Base-by-base conservation (phyloP, 1,284 basidiomycete genomes). In the Ustilago bromivora region DNA sequence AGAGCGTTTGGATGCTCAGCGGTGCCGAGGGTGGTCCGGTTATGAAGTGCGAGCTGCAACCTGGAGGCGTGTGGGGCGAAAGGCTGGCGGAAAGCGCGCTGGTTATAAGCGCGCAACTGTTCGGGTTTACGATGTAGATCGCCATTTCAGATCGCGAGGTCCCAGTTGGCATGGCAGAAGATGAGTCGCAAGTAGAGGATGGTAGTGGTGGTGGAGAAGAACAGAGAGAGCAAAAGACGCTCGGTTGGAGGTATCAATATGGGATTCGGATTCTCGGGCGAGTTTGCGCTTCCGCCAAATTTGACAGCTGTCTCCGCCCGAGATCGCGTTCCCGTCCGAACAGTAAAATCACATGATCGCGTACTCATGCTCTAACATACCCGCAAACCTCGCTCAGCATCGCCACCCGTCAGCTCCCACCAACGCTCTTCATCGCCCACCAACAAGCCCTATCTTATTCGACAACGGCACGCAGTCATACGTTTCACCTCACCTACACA, bases 61-160 rank as follows among this genome's bases (percentile, higher is more conserved):
- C 23, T 28, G 23, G 23, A 28, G 23, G 23, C 23, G 23, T 28
- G 23, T 28, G 23, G 23, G 23, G 23, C 23, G 23, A 28, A 2
- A 28, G 23, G 23, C 23, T 28, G 23, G 2, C 23, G 23, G 23
- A 28, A 28, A 28, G 23, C 23, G 23, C 23, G 23, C 23, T 28
- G 23, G 23, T 28, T 28, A 28, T 28, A 28, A 28, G 23, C 23
- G 23, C 23, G 23, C 23, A 70, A 28, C 61, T 68, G 66, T 78
- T 77, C 40, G 75, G 75, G 34, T 77, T 77, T 47, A 77, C 35
- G 0, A 76, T 31, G 46, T 53, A 72, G 41, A 76, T 57, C 51
- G 56, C 32, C 12, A 63, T 57, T 13, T 40, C 15, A 6, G 32
- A 38, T 56, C 31, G 43, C 32, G 5, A 1, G 23, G 34, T 15